A percentile compares a stretch with the other conserved stretches of the same genome.
These are phyloP conservation scores for Daldinia sp. DNA, from an alignment of 2,329 filamentous ascomycete species.

Conservation along the genomic window DNA sequence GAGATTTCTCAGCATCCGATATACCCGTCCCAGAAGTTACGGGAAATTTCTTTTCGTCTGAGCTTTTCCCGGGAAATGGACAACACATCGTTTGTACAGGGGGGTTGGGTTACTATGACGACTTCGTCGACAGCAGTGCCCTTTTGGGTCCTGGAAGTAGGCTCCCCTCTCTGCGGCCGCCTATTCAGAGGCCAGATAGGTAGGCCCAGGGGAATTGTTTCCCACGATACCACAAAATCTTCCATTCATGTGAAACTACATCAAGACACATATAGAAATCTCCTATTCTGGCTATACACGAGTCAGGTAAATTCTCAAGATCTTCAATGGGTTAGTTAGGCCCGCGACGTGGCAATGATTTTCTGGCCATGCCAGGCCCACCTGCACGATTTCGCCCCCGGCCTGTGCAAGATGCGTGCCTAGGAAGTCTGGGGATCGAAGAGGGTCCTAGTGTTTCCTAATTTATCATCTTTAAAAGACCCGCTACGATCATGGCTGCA, in stretches of 20 bases:
- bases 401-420: conserved; percentile 34
- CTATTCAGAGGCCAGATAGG: conserved; percentile 39
- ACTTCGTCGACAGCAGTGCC: conserved; percentile 30
- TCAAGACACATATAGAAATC: conserved; percentile 31
- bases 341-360: conserved; percentile 45
- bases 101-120: conserved; percentile 36
- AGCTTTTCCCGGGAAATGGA: conserved; percentile 31
- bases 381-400: conserved; percentile 43
- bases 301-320: conserved; percentile 40
- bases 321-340: conserved; percentile 41
- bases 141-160: conserved; percentile 30
- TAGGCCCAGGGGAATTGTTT: conserved; percentile 33
- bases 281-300: conserved; percentile 37
- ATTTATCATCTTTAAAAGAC: conserved; percentile 25
- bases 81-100: conserved; percentile 37
- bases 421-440: conserved; percentile 29
- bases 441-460: conserved; percentile 30
- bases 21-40: conserved; percentile 35
- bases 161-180: conserved; percentile 38
- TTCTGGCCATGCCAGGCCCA: conserved; percentile 45
- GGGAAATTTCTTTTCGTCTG: conserved; percentile 21
- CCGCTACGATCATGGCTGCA: conserved; percentile 33
- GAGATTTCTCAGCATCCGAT: conserved; percentile 38
- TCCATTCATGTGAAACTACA: conserved; percentile 37
- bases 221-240: conserved; percentile 38